Base-by-base conservation (phyloP, 352 stramenopile species). In the Peronospora farinosa region DNA sequence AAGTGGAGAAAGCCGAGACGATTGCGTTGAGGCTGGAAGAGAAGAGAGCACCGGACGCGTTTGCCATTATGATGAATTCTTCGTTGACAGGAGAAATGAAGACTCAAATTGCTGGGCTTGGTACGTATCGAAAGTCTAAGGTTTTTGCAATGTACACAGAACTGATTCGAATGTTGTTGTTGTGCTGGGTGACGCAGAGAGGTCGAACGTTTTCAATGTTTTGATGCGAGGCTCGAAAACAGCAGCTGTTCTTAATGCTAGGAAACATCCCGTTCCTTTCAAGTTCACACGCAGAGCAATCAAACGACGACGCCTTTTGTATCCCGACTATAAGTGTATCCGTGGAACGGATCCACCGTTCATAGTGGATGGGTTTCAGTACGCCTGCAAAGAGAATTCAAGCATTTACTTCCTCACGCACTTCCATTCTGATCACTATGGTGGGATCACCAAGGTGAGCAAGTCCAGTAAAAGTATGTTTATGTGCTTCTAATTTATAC, bases 381-480 rank as follows among this genome's bases (percentile, higher is more conserved):
- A 89, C 51, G 79, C 84, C 2, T 84, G 61, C 37, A 82, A 81
- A 35, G 36, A 74, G 31, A 69, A 90, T 8, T 89, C 75, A 10
- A 92, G 64, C 42, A 65, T 89, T 40, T 98, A 98, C 51, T 98
- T 98, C 52, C 75, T 98, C 33, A 97, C 94, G 15, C 95, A 98
- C 69, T 98, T 98, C 62, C 95, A 98, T 69, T 94, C 81, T 9
- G 95, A 98, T 68, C 95, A 98, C 61, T 98, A 98, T 64, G 76
- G 70, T 16, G 95, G 95, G 1, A 85, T 98, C 19, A 72, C 66
- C 3, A 88, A 85, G 51, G 67, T 85, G 33, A 45, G 39, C 15
- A 13, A 36, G 15, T 25, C 13, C 27, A 36, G n/a, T 21, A 13
- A 2, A 21, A 30, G 33, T 55, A n/a, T 51, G 17, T 21, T 37